These are phyloP conservation scores for Cadophora malorum DNA, from an alignment of 2,329 filamentous ascomycete species.

Conservation along the genomic window DNA sequence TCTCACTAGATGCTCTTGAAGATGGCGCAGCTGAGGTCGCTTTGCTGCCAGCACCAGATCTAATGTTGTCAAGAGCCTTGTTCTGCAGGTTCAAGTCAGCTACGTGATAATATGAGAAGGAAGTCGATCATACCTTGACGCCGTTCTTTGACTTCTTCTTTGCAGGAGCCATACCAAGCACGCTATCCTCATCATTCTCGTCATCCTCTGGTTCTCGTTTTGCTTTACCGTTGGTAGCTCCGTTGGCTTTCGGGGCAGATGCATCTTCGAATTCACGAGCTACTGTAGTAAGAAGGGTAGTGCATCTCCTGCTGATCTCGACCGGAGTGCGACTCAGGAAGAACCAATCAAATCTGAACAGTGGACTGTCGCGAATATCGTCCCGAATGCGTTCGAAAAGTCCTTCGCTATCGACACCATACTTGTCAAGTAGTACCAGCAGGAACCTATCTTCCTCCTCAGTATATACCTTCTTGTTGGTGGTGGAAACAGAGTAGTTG, in stretches of 20 bases:
- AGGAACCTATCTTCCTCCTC: conserved; percentile 98
- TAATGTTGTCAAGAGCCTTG: conserved; percentile 89
- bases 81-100: conserved; percentile 63
- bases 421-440: conserved; percentile 89
- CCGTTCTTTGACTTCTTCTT: conserved; percentile 95
- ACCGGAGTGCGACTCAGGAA: conserved; percentile 93
- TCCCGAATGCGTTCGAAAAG: conserved; percentile 96
- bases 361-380: conserved; percentile 89
- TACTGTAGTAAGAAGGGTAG: conserved; percentile 91
- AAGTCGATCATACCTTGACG: conserved; percentile 63
- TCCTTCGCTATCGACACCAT: conserved; percentile 88
- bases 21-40: conserved; percentile 78
- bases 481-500: conserved; percentile 98
- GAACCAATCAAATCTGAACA: conserved; percentile 99
- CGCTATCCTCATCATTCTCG: conserved; percentile 82
- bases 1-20: conserved; percentile 81
- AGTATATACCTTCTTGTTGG: conserved; percentile 99
- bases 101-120: conserved; percentile 22
- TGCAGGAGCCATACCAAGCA: conserved; percentile 79
- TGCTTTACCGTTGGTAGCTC: conserved; percentile 65
- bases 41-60: conserved; percentile 72
- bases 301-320: conserved; percentile 91
- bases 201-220: conserved; percentile 83
- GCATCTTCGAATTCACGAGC: conserved; percentile 88
- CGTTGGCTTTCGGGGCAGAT: conserved; percentile 58